Evolutionary conservation across 176 grass and related monocot species (phyloP).

Genomic region (Elaeis guineensis): DNA sequence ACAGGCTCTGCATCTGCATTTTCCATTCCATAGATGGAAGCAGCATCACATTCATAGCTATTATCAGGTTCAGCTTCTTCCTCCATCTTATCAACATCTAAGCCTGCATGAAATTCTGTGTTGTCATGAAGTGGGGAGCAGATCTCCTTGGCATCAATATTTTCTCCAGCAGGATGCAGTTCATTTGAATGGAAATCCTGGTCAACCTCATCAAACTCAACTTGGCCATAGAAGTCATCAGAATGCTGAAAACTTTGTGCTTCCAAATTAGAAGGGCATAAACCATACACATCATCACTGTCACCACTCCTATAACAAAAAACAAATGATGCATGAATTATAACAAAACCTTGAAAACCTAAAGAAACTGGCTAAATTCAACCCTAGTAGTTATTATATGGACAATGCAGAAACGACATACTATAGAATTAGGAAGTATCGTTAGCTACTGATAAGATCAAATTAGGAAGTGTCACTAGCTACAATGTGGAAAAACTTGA

Average conservation of each 20-base stretch:
- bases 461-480: too few species aligned
- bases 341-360: too few species aligned
- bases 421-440: too few species aligned
- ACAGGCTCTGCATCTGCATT: constrained; percentile 43
- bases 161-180: constrained; percentile 28
- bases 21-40: constrained; percentile 75
- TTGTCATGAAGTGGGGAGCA: constrained; percentile 25
- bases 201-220: constrained; percentile 48
- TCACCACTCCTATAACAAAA: constrained; percentile 62
- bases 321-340: not conserved
- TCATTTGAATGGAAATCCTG: constrained; percentile 33
- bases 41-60: constrained; percentile 65
- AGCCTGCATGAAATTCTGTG: constrained; percentile 22
- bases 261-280: constrained; percentile 49
- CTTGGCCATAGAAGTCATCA: constrained; percentile 47
- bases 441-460: too few species aligned
- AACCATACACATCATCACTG: constrained; percentile 56
- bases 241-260: constrained; percentile 30
- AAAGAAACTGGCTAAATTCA: too few species aligned
- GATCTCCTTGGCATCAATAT: constrained; percentile 38
- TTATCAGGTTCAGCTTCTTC: constrained; percentile 75
- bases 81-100: constrained; percentile 42
- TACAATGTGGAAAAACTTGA: too few species aligned
- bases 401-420: too few species aligned
- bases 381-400: too few species aligned